phyloP scores from a whole-genome alignment of 441 rosid genomes.

The Pelargonium citronellum region DNA sequence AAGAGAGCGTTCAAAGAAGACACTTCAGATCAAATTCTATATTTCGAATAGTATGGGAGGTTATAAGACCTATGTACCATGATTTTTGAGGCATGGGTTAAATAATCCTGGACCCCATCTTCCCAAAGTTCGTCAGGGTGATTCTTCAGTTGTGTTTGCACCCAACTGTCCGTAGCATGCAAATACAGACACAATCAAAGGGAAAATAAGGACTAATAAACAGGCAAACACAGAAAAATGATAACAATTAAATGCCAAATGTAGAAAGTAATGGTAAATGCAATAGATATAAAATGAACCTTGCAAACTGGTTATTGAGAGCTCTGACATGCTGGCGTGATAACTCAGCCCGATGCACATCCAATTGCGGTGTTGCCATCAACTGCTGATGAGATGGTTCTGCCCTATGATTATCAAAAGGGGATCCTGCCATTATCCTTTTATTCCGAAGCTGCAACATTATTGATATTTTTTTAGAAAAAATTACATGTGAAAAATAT shows the following conservation, averaged over 20 bases:
- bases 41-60: neutral
- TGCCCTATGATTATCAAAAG: slow-evolving; percentile 49
- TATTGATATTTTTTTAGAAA: slow-evolving; percentile 2
- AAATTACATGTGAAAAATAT: neutral
- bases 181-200: neutral
- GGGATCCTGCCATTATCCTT: slow-evolving; percentile 51
- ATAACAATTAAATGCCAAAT: neutral
- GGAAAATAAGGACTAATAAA: neutral
- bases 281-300: slow-evolving; percentile 37
- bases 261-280: neutral
- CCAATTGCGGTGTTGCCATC: slow-evolving; percentile 33
- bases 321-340: slow-evolving; percentile 88
- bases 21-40: neutral
- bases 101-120: slow-evolving; percentile 75
- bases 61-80: slow-evolving; percentile 36
- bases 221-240: neutral
- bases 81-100: slow-evolving; percentile 64
- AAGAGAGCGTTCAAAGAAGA: neutral
- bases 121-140: slow-evolving; percentile 98
- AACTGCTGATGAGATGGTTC: slow-evolving; percentile 44
- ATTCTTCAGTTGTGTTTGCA: slow-evolving; percentile 78
- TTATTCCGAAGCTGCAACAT: slow-evolving; percentile 55
- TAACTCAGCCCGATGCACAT: slow-evolving; percentile 57
- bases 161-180: slow-evolving; percentile 55
- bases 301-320: slow-evolving; percentile 86